A percentile compares a stretch with the other conserved stretches of the same genome.
These are phyloP conservation scores for Zoysia japonica DNA, from an alignment of 176 grass and related monocot genomes.

Conservation along the genomic window DNA sequence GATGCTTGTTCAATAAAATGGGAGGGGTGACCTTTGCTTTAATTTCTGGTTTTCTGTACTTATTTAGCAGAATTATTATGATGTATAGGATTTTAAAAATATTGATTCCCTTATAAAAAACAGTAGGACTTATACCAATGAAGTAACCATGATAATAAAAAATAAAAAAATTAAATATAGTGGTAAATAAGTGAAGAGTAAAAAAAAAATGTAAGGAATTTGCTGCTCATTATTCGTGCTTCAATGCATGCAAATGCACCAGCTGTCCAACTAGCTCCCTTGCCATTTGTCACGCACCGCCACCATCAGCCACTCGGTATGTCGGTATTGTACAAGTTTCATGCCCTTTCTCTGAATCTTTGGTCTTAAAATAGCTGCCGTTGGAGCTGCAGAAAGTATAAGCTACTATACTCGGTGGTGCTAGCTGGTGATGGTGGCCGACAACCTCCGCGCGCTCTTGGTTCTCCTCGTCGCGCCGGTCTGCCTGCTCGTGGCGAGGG, in stretches of 20 bases:
- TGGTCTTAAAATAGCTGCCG: too few relatives aligned
- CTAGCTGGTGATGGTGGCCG: background rate
- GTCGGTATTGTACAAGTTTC: background rate
- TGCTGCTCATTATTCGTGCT: background rate
- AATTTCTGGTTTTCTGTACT: too few relatives aligned
- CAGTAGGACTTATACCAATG: too few relatives aligned
- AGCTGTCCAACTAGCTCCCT: background rate
- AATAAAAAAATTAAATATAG: too few relatives aligned
- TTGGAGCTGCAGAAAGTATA: background rate
- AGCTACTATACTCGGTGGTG: background rate
- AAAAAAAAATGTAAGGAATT: too few relatives aligned
- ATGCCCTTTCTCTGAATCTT: background rate
- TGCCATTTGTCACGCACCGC: background rate
- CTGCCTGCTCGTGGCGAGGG: conserved; percentile 33
- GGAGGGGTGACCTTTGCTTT: background rate
- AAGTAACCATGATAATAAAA: too few relatives aligned
- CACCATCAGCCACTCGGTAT: background rate
- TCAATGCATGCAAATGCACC: background rate
- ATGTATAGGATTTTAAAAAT: too few relatives aligned
- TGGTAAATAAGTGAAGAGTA: too few relatives aligned
- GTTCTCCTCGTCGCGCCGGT: conserved; percentile 23
- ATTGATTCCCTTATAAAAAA: too few relatives aligned
- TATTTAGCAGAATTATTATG: too few relatives aligned
- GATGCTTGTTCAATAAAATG: conserved; percentile 13
- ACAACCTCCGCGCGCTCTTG: background rate